Evolutionary conservation across 805 yeast genomes (phyloP), one percentile per base, ranked within the genome.

Genomic region (Hyphopichia homilentoma): DNA sequence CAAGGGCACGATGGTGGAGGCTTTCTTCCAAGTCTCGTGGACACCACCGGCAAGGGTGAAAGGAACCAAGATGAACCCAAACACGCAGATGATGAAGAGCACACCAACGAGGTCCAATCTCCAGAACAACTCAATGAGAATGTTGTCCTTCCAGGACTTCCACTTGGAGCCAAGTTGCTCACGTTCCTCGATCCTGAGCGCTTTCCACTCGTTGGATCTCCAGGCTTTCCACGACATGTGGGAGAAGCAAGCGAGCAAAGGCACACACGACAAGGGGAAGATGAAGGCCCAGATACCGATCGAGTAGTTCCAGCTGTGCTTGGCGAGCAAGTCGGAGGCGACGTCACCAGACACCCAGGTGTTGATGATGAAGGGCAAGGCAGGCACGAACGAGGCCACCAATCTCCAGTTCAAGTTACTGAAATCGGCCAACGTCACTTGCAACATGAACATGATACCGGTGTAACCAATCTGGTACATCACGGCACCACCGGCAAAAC

Each of bases 231-330:
- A 59, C 42, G 70, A 54, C 83, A 81, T 78, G 53, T 79, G 81
- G 3, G 67, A 12, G 46, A 78, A 59, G 47, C 80, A 70, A 4
- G 44, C 40, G 6, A 80, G 43, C 32, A 83, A 54, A 14, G 89
- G 90, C n/a, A 83, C 32, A 43, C 80, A 63, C 4, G 77, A 50
- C 23, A 80, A 59, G 21, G 89, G 89, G 68, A 78, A 74, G 41
- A 83, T 80, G 45, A 80, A 78, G 2, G 88, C 87, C 84, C 84
- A 83, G 74, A 83, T 81, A 24, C 81, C 88, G 44, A 81, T 75
- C 47, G 81, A 81, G 38, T 46, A 61, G 31, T 41, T 48, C 89
- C 89, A 83, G 8, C 77, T 67, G 81, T 86, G 80, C 21, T 67
- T 50, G 8, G 56, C 56, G 21, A 59, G 59, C 35, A 68, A 54